Evolutionary conservation across 495 filamentous ascomycete genomes (phyloP), one percentile per base, ranked within the genome.

Genomic region (Penicillium ochrochloron): DNA sequence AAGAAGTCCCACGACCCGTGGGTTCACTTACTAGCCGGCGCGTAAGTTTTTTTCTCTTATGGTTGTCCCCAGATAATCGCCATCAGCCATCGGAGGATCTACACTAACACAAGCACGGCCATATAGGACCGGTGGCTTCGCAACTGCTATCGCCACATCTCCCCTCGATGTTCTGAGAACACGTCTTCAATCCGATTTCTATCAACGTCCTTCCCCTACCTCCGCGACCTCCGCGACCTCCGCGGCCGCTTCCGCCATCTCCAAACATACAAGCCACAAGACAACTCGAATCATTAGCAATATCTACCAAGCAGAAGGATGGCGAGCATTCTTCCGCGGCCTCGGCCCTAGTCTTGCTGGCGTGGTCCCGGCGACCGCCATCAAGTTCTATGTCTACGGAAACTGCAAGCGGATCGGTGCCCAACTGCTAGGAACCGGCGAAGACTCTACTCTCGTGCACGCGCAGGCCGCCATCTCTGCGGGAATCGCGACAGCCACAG

Each of bases 81-180:
- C 62, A 34, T 44, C 31, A 41, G 33, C 60, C 51, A 54, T 54
- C 51, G 51, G 27, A 34, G 31, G 34, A 56, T 35, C 34, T 34
- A 8, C 31, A 19, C 21, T 37, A 56, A 42, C 39, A 23, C 17
- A 14, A 35, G 35, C 7, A 56, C 25, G 7, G 1, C 19, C 6
- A 9, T 35, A 14, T 19, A 96, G 93, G 54, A 81, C 89, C 42
- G 93, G 93, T 59, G 93, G 93, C 60, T 92, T 96, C 86, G 91
- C 91, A 39, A 88, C 93, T 14, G 89, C 93, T 10, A 84, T 92
- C 21, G 75, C 94, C 17, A 97, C 93, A 1, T 90, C 90, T 5
- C 93, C 93, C 4, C 86, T 97, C 50, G 93, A 97, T 72, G 93
- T 97, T 29, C 85, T 97, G 19, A 92, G 94, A 76, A 96, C 93